Percentiles rank a stretch among this genome's conserved stretches.
Conservation (phyloP, 2,329 filamentous ascomycete genomes). For the Endocalyx cinctus region DNA sequence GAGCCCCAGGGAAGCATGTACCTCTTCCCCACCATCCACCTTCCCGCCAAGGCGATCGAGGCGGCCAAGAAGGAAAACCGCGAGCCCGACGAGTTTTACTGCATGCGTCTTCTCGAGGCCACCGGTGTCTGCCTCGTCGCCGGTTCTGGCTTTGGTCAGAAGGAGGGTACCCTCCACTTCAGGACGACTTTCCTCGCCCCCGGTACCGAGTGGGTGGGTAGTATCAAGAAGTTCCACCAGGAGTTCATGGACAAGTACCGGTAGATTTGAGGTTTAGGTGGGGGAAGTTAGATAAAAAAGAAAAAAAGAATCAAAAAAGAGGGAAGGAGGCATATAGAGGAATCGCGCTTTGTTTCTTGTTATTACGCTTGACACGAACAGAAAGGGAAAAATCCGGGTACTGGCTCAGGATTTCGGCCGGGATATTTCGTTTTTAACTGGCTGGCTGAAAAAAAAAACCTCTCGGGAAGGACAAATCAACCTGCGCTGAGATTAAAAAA, state of each 20-base stretch:
- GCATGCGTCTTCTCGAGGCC: constrained; percentile 81
- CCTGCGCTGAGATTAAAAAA: too few relatives aligned
- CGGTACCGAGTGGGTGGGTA: constrained; percentile 88
- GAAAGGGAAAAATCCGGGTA: not conserved
- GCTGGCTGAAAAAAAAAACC: too few relatives aligned
- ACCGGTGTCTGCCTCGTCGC: constrained; percentile 94
- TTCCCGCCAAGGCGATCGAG: constrained; percentile 70
- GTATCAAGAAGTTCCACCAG: constrained; percentile 84
- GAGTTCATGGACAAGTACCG: constrained; percentile 83
- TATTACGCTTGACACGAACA: not conserved
- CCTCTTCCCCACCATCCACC: constrained; percentile 88
- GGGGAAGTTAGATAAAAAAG: too few relatives aligned
- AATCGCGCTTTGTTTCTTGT: too few relatives aligned
- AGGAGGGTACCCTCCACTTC: constrained; percentile 87
- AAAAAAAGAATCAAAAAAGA: constrained; percentile 1
- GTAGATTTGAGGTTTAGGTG: too few relatives aligned
- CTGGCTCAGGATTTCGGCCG: too few relatives aligned
- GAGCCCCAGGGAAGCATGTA: constrained; percentile 96
- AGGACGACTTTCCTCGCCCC: constrained; percentile 94
- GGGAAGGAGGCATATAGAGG: too few relatives aligned
- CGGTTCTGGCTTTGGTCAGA: constrained; percentile 90
- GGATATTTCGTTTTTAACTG: too few relatives aligned
- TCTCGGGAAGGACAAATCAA: too few relatives aligned
- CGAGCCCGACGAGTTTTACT: constrained; percentile 88
- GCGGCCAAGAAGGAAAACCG: constrained; percentile 72